Evolutionary conservation across 352 stramenopile genomes (phyloP), one percentile per base, ranked within the genome.

Genomic region (Phytopythium helicoides): DNA sequence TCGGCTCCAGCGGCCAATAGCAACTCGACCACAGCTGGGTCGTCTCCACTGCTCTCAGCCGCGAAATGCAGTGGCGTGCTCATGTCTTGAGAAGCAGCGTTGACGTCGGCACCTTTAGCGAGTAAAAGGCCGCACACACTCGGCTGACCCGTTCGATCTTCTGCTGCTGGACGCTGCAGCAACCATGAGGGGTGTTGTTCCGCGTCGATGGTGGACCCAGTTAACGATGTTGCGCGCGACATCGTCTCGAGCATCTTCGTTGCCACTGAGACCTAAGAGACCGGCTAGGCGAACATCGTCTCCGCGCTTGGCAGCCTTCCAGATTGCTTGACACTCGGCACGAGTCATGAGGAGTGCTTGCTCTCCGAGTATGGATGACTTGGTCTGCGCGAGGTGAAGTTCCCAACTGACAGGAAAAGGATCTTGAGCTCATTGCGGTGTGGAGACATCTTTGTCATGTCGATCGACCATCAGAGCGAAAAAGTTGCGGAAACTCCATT

Each of bases 11-110:
- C 65, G 21, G 64, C 47, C 16, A 89, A 60, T 58, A 92, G 18
- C 10, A 70, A 67, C 47, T 89, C 66, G 45, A 82, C 52, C 12
- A 66, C 61, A 21, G 66, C 39, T n/a, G 76, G 55, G 46, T 79
- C 63, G 51, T 81, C 71, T 54, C 60, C 62, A n/a, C 50, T 65
- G 52, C 70, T 59, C 28, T 66, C 51, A 11, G 79, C 76, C 1
- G 81, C 81, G 28, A 81, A 82, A 49, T 92, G 81, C 39, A 92
- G 62, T 28, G 76, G 76, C 23, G 81, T 90, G 58, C 79, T 79
- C 47, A 58, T 68, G 50, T 82, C 58, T 4, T 70, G 59, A 22
- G 65, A 71, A 33, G 66, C 56, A 4, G 68, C 31, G 42, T 84
- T 62, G 47, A 79, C 52, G 15, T 87, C 62, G 14, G 79, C 81